Evolutionary conservation across 1,284 basidiomycete species (phyloP), one percentile per base, ranked within the genome.

Genomic region (Ceratobasidium sp.): DNA sequence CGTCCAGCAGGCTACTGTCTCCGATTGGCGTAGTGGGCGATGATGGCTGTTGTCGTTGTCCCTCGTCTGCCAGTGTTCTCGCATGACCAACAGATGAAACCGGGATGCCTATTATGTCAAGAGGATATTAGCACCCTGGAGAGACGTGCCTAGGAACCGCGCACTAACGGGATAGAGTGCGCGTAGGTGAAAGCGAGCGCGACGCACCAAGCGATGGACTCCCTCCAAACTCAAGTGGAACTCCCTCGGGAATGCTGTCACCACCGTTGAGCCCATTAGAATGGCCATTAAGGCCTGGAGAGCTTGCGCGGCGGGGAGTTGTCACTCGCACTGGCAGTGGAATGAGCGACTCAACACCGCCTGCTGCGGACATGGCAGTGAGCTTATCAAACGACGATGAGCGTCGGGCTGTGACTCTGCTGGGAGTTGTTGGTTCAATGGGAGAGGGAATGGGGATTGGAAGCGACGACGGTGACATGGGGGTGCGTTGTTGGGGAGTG

Each of bases 21-120:
- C 72, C 54, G 75, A 76, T 42, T 74, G 75, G 49, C 76, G 76
- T 53, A 76, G 76, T 40, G 74, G 74, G 67, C 73, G 81, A 73
- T 73, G 79, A 69, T 73, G 75, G 71, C 32, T 73, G 56, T 20
- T 55, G 62, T 10, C 58, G 56, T 22, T 57, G 56, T 31, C 86
- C 86, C 71, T 91, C 90, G 67, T 92, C 90, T 22, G 91, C 88
- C 73, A 93, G 80, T 25, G 88, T 88, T 43, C 90, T 87, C 43
- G 90, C 91, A 80, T 92, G 91, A 90, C 90, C 90, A 77, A 92
- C 91, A 72, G 91, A 85, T 72, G 90, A 83, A 35, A 93, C 85
- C 52, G 91, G 91, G 77, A 93, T 93, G 67, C 90, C 90, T 92
- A 75, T 69, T 69, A 74, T 35, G 69, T 69, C 38, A 69, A 55